Base-by-base conservation (phyloP, 768 basidiomycete species). In the Rhodotorula kratochvilovae region DNA sequence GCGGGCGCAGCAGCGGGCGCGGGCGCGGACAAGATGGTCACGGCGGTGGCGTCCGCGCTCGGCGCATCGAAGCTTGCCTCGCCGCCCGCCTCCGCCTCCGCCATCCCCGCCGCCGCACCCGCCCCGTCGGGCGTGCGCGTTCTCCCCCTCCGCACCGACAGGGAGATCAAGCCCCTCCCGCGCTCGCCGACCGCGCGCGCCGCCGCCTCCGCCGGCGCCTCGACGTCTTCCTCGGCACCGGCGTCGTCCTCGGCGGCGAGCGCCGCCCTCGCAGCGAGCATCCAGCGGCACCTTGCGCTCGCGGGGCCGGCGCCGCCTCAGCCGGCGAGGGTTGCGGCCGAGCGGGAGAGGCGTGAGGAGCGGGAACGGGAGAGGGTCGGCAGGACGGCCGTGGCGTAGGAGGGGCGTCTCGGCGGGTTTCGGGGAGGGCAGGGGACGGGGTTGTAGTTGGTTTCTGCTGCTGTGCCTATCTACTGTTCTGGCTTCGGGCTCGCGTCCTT, bases 101-200 rank as follows among this genome's bases (percentile, higher is more conserved):
- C 35, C 31, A 5, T 45, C 19, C 58, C 54, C 36, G 19, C 53
- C 23, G 5, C 63, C 13, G 36, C 57, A 1, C 35, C 29, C 7
- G 21, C 59, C 16, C 5, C 51, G 36, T 45, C 61, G 54, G 55
- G 56, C 12, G 55, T 48, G 29, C 59, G 53, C 31, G 57, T 71
- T 45, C 61, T 62, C 55, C 64, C 64, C 17, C 36, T 71, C 25
- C 67, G 61, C 15, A 55, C 54, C 42, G 42, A 55, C 54, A 16
- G 56, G 23, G 65, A 48, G n/a, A 67, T 71, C 61, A 62, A 63
- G 50, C 65, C 65, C n/a, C 56, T 71, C 27, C 68, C 68, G 19
- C 35, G 33, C 23, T 35, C 46, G 21, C 61, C 59, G 12, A 31
- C 46, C 5, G 39, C 60, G 0, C 60, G 39, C 60, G 21, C 29